phyloP scores from a whole-genome alignment of 495 filamentous ascomycete species.

The Margaritispora aquatica region DNA sequence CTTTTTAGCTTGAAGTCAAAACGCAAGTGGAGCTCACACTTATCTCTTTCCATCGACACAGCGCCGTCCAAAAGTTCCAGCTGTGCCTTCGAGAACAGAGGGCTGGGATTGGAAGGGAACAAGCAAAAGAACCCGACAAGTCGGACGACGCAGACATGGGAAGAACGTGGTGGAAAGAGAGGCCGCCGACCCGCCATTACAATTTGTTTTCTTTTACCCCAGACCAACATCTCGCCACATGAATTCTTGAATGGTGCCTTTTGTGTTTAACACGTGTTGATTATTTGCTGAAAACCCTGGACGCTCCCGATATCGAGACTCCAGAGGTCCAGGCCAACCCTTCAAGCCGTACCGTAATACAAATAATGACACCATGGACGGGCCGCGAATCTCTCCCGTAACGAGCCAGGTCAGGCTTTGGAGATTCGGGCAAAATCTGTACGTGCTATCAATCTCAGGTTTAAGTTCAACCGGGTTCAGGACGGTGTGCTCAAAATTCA shows the following conservation, averaged over 20 bases:
- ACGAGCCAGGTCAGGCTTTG: not conserved
- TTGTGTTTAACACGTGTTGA: not conserved
- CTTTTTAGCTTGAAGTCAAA: not conserved
- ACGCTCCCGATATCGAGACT: not conserved
- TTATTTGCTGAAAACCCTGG: too few species aligned
- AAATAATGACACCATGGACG: slow-evolving; percentile 9
- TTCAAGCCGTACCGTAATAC: not conserved
- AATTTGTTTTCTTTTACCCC: not conserved
- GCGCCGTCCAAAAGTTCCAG: not conserved
- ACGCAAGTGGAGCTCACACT: slow-evolving; percentile 1
- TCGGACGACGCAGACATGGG: not conserved
- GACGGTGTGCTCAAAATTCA: slow-evolving; percentile 2
- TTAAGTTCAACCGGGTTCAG: not conserved
- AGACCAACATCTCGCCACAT: not conserved
- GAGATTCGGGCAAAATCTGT: too few species aligned
- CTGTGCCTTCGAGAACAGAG: slow-evolving; percentile 2
- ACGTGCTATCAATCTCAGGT: not conserved
- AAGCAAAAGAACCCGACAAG: not conserved
- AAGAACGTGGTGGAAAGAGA: not conserved
- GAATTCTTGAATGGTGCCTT: not conserved
- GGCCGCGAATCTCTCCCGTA: slow-evolving; percentile 7
- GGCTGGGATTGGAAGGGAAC: slow-evolving; percentile 9
- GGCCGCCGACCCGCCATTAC: not conserved
- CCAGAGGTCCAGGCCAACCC: not conserved
- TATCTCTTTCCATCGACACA: slow-evolving; percentile 4